Conservation (phyloP, 176 grass and related monocot species). For the Metroxylon sagu region DNA sequence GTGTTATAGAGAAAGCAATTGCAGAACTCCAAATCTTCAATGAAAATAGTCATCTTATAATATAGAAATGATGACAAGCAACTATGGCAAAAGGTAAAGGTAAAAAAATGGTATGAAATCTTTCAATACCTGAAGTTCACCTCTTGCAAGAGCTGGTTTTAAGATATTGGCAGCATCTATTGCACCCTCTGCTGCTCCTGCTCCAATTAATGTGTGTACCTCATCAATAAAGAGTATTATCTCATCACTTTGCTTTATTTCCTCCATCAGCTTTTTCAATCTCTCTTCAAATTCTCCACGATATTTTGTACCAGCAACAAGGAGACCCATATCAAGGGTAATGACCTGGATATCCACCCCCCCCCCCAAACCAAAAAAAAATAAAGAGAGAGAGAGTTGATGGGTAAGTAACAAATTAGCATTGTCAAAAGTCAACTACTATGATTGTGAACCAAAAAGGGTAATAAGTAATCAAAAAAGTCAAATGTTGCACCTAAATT, state of each 20-base stretch:
- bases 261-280: conserved; percentile 97
- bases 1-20: no score
- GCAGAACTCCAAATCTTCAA: no score
- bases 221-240: conserved; percentile 99
- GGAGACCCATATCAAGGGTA: conserved; percentile 99
- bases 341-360: conserved; percentile 43
- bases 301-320: conserved; percentile 99
- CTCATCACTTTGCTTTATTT: conserved; percentile 97
- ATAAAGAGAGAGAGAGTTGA: no score
- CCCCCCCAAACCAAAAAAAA: no score
- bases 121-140: conserved; percentile 86
- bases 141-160: conserved; percentile 97
- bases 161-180: conserved; percentile 99
- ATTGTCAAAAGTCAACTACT: no score
- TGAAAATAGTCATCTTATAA: not conserved
- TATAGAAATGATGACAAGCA: not conserved
- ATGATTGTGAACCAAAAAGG: no score
- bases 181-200: conserved; percentile 95
- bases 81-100: not conserved
- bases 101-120: not conserved
- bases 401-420: no score
- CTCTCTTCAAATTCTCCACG: conserved; percentile 99
- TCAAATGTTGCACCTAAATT: no score
- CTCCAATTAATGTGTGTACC: conserved; percentile 96
- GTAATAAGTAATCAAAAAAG: no score